Conservation (phyloP, 352 stramenopile species). For the Globisporangium mamillatum region DNA sequence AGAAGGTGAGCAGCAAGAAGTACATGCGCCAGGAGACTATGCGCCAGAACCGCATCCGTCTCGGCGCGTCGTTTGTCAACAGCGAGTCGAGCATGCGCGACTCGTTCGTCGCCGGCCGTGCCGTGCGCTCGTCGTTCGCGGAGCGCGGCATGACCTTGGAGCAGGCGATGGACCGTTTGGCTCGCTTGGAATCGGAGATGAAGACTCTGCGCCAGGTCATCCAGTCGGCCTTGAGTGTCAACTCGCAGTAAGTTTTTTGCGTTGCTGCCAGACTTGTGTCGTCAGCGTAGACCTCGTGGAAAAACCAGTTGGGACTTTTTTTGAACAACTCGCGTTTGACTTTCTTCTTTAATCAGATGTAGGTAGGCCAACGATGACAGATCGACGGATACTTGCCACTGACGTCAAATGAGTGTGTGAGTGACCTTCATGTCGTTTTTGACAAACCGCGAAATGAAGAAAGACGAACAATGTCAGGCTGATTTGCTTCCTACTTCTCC, state of each 20-base stretch:
- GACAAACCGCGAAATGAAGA: not conserved
- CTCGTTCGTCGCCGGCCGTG: conserved; percentile 74
- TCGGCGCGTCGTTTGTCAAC: conserved; percentile 59
- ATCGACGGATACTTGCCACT: not conserved
- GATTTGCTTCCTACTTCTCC: not conserved
- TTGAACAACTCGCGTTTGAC: conserved; percentile 1
- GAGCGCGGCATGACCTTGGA: conserved; percentile 66
- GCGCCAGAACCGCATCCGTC: conserved; percentile 75
- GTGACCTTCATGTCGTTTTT: not conserved
- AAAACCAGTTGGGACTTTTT: conserved; percentile 7
- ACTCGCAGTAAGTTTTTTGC: conserved; percentile 15
- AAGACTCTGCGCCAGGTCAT: conserved; percentile 68
- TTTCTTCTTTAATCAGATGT: not conserved
- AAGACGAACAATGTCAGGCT: not conserved
- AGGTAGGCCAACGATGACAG: not conserved
- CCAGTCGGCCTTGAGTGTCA: conserved; percentile 22
- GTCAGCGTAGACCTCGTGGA: conserved; percentile 12
- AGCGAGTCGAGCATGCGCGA: conserved; percentile 70
- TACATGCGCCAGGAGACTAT: conserved; percentile 60
- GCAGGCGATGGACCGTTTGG: conserved; percentile 71
- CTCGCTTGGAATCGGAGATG: conserved; percentile 61
- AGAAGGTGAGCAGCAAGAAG: conserved; percentile 63
- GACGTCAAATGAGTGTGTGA: not conserved
- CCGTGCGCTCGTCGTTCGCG: conserved; percentile 52
- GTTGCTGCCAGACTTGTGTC: not conserved